Base-by-base conservation (phyloP, 495 filamentous ascomycete species). In the Neurospora intermedia region DNA sequence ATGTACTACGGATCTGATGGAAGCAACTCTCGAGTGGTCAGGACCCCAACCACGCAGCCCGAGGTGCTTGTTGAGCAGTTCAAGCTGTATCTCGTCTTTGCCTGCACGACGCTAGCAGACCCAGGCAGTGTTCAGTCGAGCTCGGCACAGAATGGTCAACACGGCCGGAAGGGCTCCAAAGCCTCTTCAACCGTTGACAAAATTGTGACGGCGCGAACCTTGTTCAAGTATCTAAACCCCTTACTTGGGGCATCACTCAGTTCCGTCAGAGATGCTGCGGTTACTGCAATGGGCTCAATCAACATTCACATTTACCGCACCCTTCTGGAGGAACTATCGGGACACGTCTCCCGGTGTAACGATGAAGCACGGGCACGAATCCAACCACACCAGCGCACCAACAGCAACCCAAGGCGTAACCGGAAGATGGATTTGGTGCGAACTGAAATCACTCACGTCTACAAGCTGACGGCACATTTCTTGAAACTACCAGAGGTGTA, bases 21-120 rank as follows among this genome's bases (percentile, higher is more conserved):
- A 69, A 84, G 82, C 72, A 83, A 81, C 46, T 81, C 84, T 16
- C 80, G 86, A 27, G 79, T 84, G n/a, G 83, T 81, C 39, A 83
- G 87, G 69, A 89, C 78, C 59, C 91, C 90, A 41, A 92, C 91
- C 5, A 91, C 93, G 38, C 90, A 94, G 10, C 92, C 94, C 3
- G 94, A 97, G 70, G 89, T 96, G 46, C 84, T 99, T 72, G 88
- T 98, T 73, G 96, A 98, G 78, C 96, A 99, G 81, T 99, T 95
- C 95, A 98, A 97, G 81, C 84, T 98, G n/a, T 98, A 98, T 79
- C 86, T 99, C 54, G 92, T 97, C 62, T 97, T 98, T 82, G 96
- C 96, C 7, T 99, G 96, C 80, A 97, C 94, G 10, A 99, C 96
- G 0, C 85, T 99, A 39, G 94, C 91, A 40, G 95, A 94, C 73